A percentile compares a stretch with the other conserved stretches of the same genome.
Evolutionary conservation across 2,329 filamentous ascomycete species (phyloP).

Genomic region (Cladophialophora exuberans): DNA sequence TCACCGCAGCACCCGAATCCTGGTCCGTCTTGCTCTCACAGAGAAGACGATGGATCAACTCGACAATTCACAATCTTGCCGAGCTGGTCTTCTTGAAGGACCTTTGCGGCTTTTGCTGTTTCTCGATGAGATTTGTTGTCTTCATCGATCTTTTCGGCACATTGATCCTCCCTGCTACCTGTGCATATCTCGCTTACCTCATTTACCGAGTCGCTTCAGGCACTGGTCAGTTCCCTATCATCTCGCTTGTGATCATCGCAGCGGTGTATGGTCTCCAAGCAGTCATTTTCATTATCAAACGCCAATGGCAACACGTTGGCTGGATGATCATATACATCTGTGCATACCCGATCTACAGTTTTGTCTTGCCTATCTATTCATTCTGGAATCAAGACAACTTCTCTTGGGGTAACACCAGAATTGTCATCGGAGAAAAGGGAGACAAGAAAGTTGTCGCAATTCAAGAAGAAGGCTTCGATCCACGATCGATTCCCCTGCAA

Average conservation of each 20-base stretch:
- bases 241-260: slow-evolving; percentile 87
- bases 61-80: slow-evolving; percentile 92
- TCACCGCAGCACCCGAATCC: slow-evolving; percentile 89
- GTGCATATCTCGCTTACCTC: slow-evolving; percentile 82
- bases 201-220: slow-evolving; percentile 75
- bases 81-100: slow-evolving; percentile 90
- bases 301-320: slow-evolving; percentile 97
- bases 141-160: slow-evolving; percentile 93
- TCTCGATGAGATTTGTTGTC: slow-evolving; percentile 96
- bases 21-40: slow-evolving; percentile 97
- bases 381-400: slow-evolving; percentile 99
- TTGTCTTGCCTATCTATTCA: slow-evolving; percentile 89
- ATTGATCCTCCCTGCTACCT: slow-evolving; percentile 86
- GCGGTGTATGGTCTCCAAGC: slow-evolving; percentile 95
- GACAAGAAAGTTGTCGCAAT: slow-evolving; percentile 87
- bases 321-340: slow-evolving; percentile 99
- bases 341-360: slow-evolving; percentile 93
- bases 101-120: slow-evolving; percentile 98
- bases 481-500: slow-evolving; percentile 88
- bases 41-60: slow-evolving; percentile 98
- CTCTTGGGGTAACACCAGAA: slow-evolving; percentile 96
- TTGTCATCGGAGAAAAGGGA: slow-evolving; percentile 93
- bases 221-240: slow-evolving; percentile 76
- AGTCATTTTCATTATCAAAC: slow-evolving; percentile 92
- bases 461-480: slow-evolving; percentile 83